Evolutionary conservation across 2,329 filamentous ascomycete species (phyloP).

Genomic region (Tolypocladium nubicola): DNA sequence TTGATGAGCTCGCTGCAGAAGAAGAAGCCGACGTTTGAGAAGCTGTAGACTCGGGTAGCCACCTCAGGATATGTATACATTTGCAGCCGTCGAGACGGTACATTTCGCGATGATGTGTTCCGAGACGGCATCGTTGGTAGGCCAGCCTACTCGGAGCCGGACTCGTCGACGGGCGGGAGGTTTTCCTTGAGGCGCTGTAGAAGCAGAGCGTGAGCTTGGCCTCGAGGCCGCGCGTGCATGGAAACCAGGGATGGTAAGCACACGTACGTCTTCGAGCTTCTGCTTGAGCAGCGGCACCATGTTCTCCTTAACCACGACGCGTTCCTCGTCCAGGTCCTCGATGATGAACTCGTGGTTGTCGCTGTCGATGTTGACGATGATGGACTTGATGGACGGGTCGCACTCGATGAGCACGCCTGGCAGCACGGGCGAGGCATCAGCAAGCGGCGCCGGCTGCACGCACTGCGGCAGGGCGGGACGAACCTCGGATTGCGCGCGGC

Average conservation of each 20-base stretch:
- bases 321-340: conserved; percentile 69
- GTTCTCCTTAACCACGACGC: conserved; percentile 63
- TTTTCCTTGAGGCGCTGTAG: conserved; percentile 39
- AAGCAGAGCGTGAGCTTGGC: conserved; percentile 1
- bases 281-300: conserved; percentile 59
- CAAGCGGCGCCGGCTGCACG: conserved; percentile 1
- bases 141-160: conserved; percentile 33
- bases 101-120: no score
- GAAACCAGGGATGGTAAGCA: not conserved
- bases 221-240: not conserved
- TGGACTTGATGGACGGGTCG: conserved; percentile 80
- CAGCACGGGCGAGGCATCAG: not conserved
- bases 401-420: conserved; percentile 67
- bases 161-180: conserved; percentile 39
- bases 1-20: conserved; percentile 69
- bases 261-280: conserved; percentile 54
- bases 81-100: not conserved
- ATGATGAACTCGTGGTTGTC: conserved; percentile 65
- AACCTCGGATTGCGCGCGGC: conserved; percentile 48
- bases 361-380: conserved; percentile 67
- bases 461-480: conserved; percentile 2
- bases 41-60: conserved; percentile 45
- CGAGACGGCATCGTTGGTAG: no score
- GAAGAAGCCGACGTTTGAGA: conserved; percentile 72
- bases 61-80: not conserved